These are phyloP conservation scores for Clavispora phyllophila DNA, from an alignment of 805 yeast genomes.

Conservation along the genomic window DNA sequence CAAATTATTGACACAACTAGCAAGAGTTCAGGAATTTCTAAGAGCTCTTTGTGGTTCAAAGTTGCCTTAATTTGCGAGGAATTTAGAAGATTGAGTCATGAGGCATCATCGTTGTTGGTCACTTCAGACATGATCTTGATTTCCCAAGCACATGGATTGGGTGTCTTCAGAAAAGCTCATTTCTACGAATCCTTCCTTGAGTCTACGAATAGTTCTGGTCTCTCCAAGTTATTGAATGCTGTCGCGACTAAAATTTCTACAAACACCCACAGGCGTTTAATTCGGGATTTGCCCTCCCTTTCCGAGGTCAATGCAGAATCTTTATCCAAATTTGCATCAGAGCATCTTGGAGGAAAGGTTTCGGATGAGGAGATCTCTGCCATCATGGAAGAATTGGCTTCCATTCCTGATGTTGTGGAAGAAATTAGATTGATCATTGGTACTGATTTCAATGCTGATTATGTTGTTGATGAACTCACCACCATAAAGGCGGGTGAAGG, in stretches of 20 bases:
- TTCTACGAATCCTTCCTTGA: conserved; percentile 22
- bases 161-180: conserved; percentile 28
- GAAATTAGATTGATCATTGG: conserved; percentile 21
- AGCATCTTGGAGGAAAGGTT: conserved; percentile 21
- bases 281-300: conserved; percentile 11
- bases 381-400: conserved; percentile 19
- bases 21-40: conserved; percentile 21
- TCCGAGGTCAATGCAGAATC: conserved; percentile 11
- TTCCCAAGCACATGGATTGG: conserved; percentile 30
- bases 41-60: conserved; percentile 57
- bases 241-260: conserved; percentile 24
- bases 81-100: conserved; percentile 54
- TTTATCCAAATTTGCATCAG: conserved; percentile 21
- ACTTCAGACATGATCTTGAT: conserved; percentile 13
- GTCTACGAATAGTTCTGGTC: conserved; percentile 10
- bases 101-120: conserved; percentile 43
- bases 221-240: conserved; percentile 18
- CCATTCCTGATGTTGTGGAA: conserved; percentile 23
- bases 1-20: conserved; percentile 6
- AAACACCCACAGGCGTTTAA: conserved; percentile 24
- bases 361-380: conserved; percentile 19
- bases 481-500: conserved; percentile 9
- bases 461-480: conserved; percentile 1
- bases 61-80: conserved; percentile 72
- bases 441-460: conserved; percentile 1